These are phyloP conservation scores for Globomyces pollinis-pini DNA, from an alignment of 192 early-diverging fungal genomes.

Conservation along the genomic window DNA sequence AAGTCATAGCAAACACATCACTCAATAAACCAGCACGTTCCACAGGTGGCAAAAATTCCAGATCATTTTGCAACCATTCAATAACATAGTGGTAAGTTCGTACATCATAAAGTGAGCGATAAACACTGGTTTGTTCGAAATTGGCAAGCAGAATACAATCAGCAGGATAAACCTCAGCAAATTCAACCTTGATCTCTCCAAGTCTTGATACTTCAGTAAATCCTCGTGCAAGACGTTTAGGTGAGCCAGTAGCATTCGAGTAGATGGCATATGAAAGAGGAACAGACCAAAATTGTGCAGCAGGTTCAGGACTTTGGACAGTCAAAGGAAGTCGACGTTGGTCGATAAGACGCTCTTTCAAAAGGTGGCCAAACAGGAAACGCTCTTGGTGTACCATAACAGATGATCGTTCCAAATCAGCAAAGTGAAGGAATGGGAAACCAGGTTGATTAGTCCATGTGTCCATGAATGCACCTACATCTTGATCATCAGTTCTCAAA, in stretches of 20 bases:
- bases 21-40: constrained; percentile 19
- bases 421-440: constrained; percentile 19
- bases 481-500: constrained; percentile 23
- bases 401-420: not conserved
- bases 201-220: not conserved
- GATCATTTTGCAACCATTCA: constrained; percentile 11
- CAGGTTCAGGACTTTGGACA: not conserved
- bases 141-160: not conserved
- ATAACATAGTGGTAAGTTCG: not conserved
- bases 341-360: not conserved
- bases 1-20: constrained; percentile 12
- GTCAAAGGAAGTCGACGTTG: not conserved
- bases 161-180: not conserved
- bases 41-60: constrained; percentile 4
- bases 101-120: not conserved
- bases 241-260: not conserved
- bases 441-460: constrained; percentile 35
- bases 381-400: not conserved
- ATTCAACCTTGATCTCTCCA: not conserved
- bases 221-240: not conserved
- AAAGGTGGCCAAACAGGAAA: constrained; percentile 2
- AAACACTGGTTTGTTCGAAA: constrained; percentile 1
- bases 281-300: constrained; percentile 5
- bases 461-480: constrained; percentile 24
- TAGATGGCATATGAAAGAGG: constrained; percentile 4